A percentile compares a stretch with the other conserved stretches of the same genome.
These are phyloP conservation scores for Biscogniauxia marginata DNA, from an alignment of 2,329 filamentous ascomycete species.

Conservation along the genomic window DNA sequence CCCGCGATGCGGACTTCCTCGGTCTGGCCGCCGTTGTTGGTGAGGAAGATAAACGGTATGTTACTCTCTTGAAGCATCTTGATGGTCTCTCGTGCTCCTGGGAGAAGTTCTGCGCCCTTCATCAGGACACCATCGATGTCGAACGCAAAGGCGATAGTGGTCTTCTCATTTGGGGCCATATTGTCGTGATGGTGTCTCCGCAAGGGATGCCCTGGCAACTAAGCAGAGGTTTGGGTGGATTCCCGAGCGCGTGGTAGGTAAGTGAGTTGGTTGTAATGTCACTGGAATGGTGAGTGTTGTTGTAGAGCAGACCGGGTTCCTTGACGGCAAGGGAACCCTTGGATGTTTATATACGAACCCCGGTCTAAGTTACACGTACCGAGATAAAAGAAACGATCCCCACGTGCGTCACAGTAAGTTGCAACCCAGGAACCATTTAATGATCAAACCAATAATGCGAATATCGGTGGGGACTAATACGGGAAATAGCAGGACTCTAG, in stretches of 20 bases:
- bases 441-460: no score
- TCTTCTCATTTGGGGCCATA: slow-evolving; percentile 2
- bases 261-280: background rate
- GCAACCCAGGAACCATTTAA: no score
- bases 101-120: slow-evolving; percentile 60
- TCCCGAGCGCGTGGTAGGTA: background rate
- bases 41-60: slow-evolving; percentile 72
- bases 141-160: slow-evolving; percentile 32
- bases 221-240: background rate
- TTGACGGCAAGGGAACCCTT: background rate
- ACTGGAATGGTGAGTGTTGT: background rate
- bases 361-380: background rate
- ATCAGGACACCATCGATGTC: slow-evolving; percentile 63
- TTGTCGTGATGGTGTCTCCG: background rate
- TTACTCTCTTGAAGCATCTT: slow-evolving; percentile 55
- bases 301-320: background rate
- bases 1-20: slow-evolving; percentile 62
- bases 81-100: slow-evolving; percentile 60
- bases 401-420: background rate
- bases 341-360: background rate
- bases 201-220: background rate
- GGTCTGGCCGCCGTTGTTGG: slow-evolving; percentile 70
- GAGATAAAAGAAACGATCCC: background rate
- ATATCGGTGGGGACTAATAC: background rate
- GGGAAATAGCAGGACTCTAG: background rate